Base-by-base conservation (phyloP, 2,329 filamentous ascomycete species). In the Chaetothyriales sp. region DNA sequence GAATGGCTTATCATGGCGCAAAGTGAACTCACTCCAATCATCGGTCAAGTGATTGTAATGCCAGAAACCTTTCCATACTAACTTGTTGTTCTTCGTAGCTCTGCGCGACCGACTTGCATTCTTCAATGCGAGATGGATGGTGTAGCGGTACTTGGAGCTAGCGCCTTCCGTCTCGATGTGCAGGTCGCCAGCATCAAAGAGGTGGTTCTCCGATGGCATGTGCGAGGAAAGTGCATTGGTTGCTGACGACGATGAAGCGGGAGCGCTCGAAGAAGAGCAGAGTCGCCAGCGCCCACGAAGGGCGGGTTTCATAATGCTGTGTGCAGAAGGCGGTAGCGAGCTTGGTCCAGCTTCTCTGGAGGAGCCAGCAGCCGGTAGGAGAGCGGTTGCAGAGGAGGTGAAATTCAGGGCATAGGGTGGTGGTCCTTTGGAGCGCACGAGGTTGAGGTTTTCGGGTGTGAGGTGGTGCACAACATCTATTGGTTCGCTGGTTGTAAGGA, bases 31-130 rank as follows among this genome's bases (percentile, higher is more conserved):
- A 3, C 76, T 86, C 85, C 86, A 92, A 67, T 95, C 89, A 65
- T 94, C 89, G 6, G 88, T 94, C 62, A 94, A 67, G 60, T 79
- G 78, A 65, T 97, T 94, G 65, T 94, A 90, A 70, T 83, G 90
- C 80, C 87, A 94, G 65, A 89, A 95, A 0, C 85, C 84, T 61
- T 85, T 84, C 90, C 92, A 98, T 0, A 74, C 71, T 48, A 98
- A 69, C 69, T 94, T 95, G 56, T 90, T 95, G 63, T 94, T 95
- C 64, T 81, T 80, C 0, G 81, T 73, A 1, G 73, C 71, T 0
- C 75, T 77, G 57, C 75, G 77, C 5, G 63, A 61, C 28, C 65
- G 62, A 10, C 79, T 77, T 0, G 67, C 57, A 1, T 67, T 70
- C 44, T 80, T 79, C 28, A 97, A 66, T 5, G 77, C 74, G 28